These are phyloP conservation scores for Diaporthe vaccinii DNA, from an alignment of 2,329 filamentous ascomycete species.

Conservation along the genomic window DNA sequence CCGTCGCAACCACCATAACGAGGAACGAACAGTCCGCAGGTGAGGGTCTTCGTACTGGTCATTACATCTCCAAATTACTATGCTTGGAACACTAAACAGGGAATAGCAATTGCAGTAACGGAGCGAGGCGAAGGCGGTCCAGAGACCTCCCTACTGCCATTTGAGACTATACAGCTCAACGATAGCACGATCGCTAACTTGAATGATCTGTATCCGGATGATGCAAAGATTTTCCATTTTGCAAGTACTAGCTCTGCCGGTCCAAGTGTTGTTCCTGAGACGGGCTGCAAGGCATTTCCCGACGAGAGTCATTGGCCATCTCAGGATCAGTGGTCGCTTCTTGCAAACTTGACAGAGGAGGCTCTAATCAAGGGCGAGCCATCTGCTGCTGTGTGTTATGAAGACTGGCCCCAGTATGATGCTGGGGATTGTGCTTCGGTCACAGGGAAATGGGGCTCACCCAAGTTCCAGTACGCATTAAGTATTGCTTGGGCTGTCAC, in stretches of 20 bases:
- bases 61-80: too few species aligned
- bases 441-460: conserved; percentile 51
- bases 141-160: neutral
- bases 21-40: neutral
- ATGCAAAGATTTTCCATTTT: conserved; percentile 16
- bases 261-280: neutral
- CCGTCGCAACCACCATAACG: neutral
- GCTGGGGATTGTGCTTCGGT: conserved; percentile 55
- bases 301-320: conserved; percentile 68
- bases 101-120: neutral
- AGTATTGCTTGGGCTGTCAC: neutral
- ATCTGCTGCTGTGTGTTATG: conserved; percentile 66
- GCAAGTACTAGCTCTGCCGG: neutral
- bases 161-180: conserved; percentile 21
- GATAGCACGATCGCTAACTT: neutral
- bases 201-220: neutral
- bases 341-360: conserved; percentile 67
- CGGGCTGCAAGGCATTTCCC: conserved; percentile 51
- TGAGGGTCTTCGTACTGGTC: neutral
- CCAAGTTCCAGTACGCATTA: conserved; percentile 52
- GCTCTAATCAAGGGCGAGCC: conserved; percentile 66
- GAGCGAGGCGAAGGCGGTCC: neutral
- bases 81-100: neutral
- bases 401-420: conserved; percentile 58
- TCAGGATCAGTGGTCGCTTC: conserved; percentile 57